Evolutionary conservation across 805 yeast genomes (phyloP), one percentile per base, ranked within the genome.

Genomic region (Monosporozyma servazzii): DNA sequence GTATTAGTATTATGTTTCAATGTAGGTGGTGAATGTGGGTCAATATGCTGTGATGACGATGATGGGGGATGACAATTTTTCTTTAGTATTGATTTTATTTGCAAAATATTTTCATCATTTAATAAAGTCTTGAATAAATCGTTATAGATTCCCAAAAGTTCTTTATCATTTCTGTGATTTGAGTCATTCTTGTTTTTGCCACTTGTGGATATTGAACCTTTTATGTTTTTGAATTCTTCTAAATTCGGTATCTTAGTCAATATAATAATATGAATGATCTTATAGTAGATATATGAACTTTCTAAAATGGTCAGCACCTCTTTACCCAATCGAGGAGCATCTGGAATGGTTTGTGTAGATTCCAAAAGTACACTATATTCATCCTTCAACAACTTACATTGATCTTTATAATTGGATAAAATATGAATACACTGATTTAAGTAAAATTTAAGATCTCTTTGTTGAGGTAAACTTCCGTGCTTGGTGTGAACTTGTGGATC

Each of bases 281-380:
- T 67, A 54, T 63, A 67, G 47, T 66, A 67, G n/a, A 67, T 60
- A 47, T 64, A 67, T 6, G 66, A 62, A n/a, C 63, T 57, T 57
- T 66, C 70, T 48, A 44, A 44, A 1, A 44, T 30, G 9, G 47
- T 44, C 20, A 44, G 31, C 5, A 30, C 20, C 30, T 44, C 15
- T 30, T 44, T 44, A 11, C 31, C 37, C 20, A 44, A 13, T 2
- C 46, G 46, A 9, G 37, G 25, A 20, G 41, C 25, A n/a, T 23
- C 30, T 2, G 13, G 6, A 15, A 48, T 37, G 11, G 37, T 9
- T 1, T 44, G 18, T 18, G 43, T 27, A 33, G 36, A n/a, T 15
- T 20, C 18, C 10, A 43, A 21, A 27, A 48, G 13, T 29, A 11
- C 15, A 20, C 37, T 36, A 33, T 31, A 45, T 23, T 51, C 15